Conservation (phyloP, 2,329 filamentous ascomycete genomes). For the Cryphonectria carpinicola region DNA sequence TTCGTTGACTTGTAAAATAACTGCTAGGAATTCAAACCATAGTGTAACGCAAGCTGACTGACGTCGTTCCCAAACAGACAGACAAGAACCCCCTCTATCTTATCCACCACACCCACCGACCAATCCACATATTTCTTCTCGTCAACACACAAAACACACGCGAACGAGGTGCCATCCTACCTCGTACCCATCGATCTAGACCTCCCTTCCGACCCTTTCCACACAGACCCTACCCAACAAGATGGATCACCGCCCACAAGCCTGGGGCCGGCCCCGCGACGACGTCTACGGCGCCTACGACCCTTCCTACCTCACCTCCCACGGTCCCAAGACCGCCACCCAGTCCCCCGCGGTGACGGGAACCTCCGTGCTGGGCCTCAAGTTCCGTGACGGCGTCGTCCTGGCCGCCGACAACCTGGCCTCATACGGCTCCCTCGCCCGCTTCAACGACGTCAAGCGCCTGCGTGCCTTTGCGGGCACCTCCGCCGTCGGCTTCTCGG, state of each 20-base stretch:
- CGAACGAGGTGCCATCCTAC: conserved; percentile 11
- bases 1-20: neutral
- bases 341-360: conserved; percentile 94
- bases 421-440: conserved; percentile 94
- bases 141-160: conserved; percentile 26
- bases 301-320: conserved; percentile 73
- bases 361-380: conserved; percentile 91
- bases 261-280: conserved; percentile 84
- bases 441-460: conserved; percentile 96
- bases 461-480: conserved; percentile 85
- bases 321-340: conserved; percentile 79
- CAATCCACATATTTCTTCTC: neutral
- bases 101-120: neutral
- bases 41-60: conserved; percentile 16
- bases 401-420: conserved; percentile 97
- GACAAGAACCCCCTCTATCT: neutral
- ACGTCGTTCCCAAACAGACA: conserved; percentile 22
- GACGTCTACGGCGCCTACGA: conserved; percentile 97
- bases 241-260: conserved; percentile 76
- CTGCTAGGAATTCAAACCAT: neutral
- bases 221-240: conserved; percentile 14
- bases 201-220: neutral
- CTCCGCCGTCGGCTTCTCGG: conserved; percentile 89
- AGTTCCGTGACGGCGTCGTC: conserved; percentile 95
- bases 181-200: conserved; percentile 2